phyloP scores from a whole-genome alignment of 768 basidiomycete genomes.

The Amanita pseudoporphyria region DNA sequence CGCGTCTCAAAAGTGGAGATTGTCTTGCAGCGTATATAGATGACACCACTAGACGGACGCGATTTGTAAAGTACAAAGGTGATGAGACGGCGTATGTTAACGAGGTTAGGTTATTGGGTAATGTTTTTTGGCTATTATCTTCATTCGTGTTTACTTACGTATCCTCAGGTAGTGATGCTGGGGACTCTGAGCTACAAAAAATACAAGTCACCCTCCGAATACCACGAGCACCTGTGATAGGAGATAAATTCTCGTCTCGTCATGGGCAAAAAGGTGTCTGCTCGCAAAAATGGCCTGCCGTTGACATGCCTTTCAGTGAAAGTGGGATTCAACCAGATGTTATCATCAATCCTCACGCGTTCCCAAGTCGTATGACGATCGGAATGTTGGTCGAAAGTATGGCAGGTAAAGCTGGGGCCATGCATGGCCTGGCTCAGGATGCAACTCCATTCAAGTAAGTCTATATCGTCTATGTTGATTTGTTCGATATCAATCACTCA shows the following conservation, averaged over 20 bases:
- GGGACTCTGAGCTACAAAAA: conserved; percentile 85
- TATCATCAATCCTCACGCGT: conserved; percentile 99
- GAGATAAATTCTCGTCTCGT: conserved; percentile 98
- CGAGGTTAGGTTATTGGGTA: conserved; percentile 84
- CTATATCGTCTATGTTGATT: conserved; percentile 3
- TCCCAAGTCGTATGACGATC: conserved; percentile 99
- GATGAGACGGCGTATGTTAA: conserved; percentile 89
- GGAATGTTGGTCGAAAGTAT: conserved; percentile 99
- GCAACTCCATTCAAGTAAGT: conserved; percentile 95
- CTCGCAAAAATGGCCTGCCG: conserved; percentile 96
- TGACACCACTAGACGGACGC: conserved; percentile 73
- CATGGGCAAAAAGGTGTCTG: conserved; percentile 99
- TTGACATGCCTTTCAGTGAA: conserved; percentile 99
- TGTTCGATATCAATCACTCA: conserved; percentile 8
- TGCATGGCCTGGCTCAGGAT: conserved; percentile 98
- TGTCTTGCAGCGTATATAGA: conserved; percentile 83
- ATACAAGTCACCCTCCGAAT: conserved; percentile 90
- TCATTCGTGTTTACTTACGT: conserved; percentile 4
- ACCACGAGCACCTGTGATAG: conserved; percentile 92
- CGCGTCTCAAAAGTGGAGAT: conserved; percentile 60
- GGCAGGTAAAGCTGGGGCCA: conserved; percentile 98
- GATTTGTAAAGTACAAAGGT: conserved; percentile 91
- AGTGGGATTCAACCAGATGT: conserved; percentile 99
- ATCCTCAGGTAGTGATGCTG: conserved; percentile 66
- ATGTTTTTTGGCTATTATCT: conserved; percentile 10